Evolutionary conservation across 345 rosid genomes (phyloP), one percentile per base, ranked within the genome.

Genomic region (Arabidopsis arenosa): DNA sequence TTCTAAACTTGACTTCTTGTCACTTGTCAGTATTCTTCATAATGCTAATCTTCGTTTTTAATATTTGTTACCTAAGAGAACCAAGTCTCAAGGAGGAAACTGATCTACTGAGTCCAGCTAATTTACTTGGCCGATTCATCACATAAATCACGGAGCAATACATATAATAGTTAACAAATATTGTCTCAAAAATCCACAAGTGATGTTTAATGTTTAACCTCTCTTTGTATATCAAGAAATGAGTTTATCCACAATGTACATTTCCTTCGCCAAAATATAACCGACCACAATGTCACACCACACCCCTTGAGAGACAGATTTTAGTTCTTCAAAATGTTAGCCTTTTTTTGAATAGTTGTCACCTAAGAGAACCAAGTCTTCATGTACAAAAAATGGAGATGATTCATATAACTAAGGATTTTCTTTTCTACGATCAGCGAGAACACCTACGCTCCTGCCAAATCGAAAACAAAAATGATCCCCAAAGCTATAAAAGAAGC

Each of bases 391-490:
- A 23, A 47, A 17, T 3, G 75, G 51, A 51, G 61, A 18, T 72
- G 53, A 5, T 47, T 58, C 72, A 57, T 74, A 36, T n/a, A 36
- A 36, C 23, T 30, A 1, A 8, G 5, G 45, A 12, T 39, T n/a
- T 48, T 53, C 45, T 49, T 67, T 9, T 45, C 75, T 39, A 53
- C 68, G 33, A 60, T 83, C 72, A 83, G 49, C 85, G 43, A 74
- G 45, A 83, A 85, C 79, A 47, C 87, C 86, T 76, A 82, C n/a
- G 77, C 84, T 86, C 87, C 91, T 86, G 85, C 3, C 23, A 59
- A 28, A 59, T 68, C 62, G 9, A 40, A 60, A 55, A 18, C 74
- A 48, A 70, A 32, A 26, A 49, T 32, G 67, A 62, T 45, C 55
- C 4, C 9, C 70, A 56, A 36, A 10, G 21, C 33, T 52, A 30